These are phyloP conservation scores for Porcisia deanei DNA, from an alignment of 208 protist genomes.

Conservation along the genomic window DNA sequence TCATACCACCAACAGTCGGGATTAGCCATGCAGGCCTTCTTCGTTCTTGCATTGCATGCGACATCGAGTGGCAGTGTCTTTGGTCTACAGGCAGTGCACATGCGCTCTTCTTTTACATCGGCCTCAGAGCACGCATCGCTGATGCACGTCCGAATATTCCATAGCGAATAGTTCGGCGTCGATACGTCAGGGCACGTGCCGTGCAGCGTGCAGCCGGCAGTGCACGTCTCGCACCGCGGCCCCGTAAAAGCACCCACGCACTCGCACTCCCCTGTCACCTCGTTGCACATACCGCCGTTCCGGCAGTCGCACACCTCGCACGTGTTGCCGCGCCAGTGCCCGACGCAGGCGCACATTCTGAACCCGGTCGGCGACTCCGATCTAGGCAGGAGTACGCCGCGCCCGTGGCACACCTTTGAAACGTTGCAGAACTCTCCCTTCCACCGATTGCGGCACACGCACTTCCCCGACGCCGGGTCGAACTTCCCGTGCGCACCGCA, in stretches of 20 bases:
- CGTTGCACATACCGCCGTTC: slow-evolving; percentile 52
- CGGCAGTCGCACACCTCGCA: slow-evolving; percentile 57
- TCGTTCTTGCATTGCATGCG: slow-evolving; percentile 10
- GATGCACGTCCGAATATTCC: slow-evolving; percentile 51
- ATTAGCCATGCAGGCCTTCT: slow-evolving; percentile 16
- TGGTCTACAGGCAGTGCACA: slow-evolving; percentile 27
- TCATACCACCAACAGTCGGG: slow-evolving; percentile 37
- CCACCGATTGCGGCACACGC: slow-evolving; percentile 25
- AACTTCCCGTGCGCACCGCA: slow-evolving; percentile 25
- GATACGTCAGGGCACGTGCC: slow-evolving; percentile 35
- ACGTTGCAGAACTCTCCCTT: slow-evolving; percentile 14
- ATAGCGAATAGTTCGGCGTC: slow-evolving; percentile 13
- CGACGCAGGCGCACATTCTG: slow-evolving; percentile 42
- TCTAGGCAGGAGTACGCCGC: slow-evolving; percentile 30
- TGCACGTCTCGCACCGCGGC: slow-evolving; percentile 48
- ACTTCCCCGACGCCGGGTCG: slow-evolving; percentile 5
- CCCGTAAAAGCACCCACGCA: slow-evolving; percentile 46
- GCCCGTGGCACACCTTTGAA: slow-evolving; percentile 23
- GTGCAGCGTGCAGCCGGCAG: slow-evolving; percentile 31
- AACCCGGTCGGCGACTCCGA: slow-evolving; percentile 37
- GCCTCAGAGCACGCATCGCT: slow-evolving; percentile 28
- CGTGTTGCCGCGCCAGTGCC: slow-evolving; percentile 45
- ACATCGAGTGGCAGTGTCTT: background rate
- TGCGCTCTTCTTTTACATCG: slow-evolving; percentile 11
- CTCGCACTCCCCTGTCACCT: slow-evolving; percentile 32